Evolutionary conservation across 2,329 filamentous ascomycete genomes (phyloP).

Genomic region (Colletotrichum sp.): DNA sequence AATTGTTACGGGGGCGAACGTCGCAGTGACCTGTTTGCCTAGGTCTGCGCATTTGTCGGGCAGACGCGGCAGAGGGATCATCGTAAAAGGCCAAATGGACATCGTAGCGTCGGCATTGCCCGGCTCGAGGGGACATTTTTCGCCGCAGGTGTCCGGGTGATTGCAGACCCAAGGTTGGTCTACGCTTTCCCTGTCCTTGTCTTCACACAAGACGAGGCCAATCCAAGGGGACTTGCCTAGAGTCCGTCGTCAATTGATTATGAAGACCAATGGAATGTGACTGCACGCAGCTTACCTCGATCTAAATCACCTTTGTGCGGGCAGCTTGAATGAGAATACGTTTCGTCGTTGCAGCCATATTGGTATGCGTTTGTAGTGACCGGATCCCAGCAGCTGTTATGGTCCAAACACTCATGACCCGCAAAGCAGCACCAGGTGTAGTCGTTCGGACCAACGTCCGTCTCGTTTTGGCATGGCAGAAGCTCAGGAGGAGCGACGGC

Average conservation of each 20-base stretch:
- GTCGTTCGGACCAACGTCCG: background rate
- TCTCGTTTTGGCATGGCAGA: background rate
- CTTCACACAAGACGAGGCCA: slow-evolving; percentile 2
- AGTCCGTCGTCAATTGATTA: rapidly evolving
- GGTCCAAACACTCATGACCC: background rate
- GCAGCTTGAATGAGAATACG: background rate
- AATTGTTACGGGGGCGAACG: background rate
- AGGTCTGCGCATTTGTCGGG: background rate
- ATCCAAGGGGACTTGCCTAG: slow-evolving; percentile 13
- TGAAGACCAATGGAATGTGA: background rate
- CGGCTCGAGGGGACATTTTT: background rate
- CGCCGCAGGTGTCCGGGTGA: slow-evolving; percentile 11
- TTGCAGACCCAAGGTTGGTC: slow-evolving; percentile 7
- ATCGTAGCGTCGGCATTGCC: background rate
- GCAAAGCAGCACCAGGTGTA: slow-evolving; percentile 10
- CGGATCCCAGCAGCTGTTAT: background rate
- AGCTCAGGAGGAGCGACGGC: background rate
- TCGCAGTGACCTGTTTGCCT: background rate
- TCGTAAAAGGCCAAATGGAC: background rate
- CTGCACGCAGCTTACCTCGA: background rate
- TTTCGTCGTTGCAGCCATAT: slow-evolving; percentile 15
- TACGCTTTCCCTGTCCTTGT: background rate
- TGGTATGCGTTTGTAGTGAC: background rate
- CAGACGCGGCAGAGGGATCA: background rate
- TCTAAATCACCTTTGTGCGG: background rate